Conservation (phyloP, 495 filamentous ascomycete species). For the Rhizodiscina lignyota region DNA sequence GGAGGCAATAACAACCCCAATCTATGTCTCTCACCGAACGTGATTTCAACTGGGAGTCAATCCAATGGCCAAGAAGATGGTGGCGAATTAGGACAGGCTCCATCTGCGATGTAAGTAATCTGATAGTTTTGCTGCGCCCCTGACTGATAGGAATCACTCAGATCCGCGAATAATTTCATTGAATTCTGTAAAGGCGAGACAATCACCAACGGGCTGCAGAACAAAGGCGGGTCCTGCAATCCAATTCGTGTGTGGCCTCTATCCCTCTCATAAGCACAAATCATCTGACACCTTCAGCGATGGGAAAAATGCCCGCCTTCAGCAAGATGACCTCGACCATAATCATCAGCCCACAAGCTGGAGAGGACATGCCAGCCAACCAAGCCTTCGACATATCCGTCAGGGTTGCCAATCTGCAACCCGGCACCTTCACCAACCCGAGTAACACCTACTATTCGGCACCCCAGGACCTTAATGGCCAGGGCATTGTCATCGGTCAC, state of each 20-base stretch:
- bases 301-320: conserved; percentile 53
- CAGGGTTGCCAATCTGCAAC: conserved; percentile 39
- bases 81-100: conserved; percentile 31
- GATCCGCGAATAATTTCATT: too few relatives aligned
- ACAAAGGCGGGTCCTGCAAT: conserved; percentile 52
- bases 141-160: conserved; percentile 21
- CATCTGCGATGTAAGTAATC: conserved; percentile 35
- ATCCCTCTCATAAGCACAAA: conserved; percentile 4
- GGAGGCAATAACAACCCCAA: background rate
- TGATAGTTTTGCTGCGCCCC: background rate
- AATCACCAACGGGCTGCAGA: conserved; percentile 53
- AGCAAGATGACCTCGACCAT: conserved; percentile 51
- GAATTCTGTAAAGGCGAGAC: conserved; percentile 36
- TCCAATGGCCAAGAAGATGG: conserved; percentile 18
- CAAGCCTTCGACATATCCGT: conserved; percentile 41
- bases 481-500: conserved; percentile 44
- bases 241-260: conserved; percentile 26
- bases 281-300: conserved; percentile 26
- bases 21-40: conserved; percentile 23
- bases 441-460: conserved; percentile 46
- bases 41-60: conserved; percentile 32
- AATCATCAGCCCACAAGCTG: conserved; percentile 35
- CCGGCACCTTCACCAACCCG: conserved; percentile 51
- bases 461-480: conserved; percentile 39
- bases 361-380: conserved; percentile 27